Evolutionary conservation across 768 basidiomycete species (phyloP).

Genomic region (Gautieria morchelliformis): DNA sequence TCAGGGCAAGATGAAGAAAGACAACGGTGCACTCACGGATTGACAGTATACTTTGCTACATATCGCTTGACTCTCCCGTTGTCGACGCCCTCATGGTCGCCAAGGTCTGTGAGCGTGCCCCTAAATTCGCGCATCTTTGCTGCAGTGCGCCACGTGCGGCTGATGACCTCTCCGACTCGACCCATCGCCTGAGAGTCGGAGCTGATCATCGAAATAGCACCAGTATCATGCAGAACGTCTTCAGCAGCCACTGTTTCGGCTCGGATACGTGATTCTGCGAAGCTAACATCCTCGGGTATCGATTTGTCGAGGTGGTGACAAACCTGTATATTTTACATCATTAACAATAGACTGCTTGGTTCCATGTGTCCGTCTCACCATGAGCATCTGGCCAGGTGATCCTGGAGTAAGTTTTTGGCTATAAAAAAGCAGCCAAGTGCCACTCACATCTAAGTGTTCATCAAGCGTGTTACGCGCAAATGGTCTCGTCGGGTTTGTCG

Average conservation of each 20-base stretch:
- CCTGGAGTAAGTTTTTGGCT: background rate
- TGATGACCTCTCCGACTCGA: constrained; percentile 87
- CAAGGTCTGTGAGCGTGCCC: constrained; percentile 63
- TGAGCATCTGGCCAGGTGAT: constrained; percentile 67
- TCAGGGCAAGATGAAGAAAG: background rate
- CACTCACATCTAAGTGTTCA: constrained; percentile 87
- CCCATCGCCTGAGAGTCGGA: constrained; percentile 99
- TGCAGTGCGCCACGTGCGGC: constrained; percentile 93
- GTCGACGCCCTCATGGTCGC: constrained; percentile 62
- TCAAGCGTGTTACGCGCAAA: constrained; percentile 87
- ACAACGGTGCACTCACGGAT: constrained; percentile 57
- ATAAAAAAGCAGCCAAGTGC: background rate
- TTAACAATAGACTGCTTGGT: background rate
- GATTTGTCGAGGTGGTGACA: constrained; percentile 90
- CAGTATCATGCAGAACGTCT: constrained; percentile 85
- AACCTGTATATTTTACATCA: constrained; percentile 21
- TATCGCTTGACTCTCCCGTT: constrained; percentile 93
- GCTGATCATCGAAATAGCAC: constrained; percentile 94
- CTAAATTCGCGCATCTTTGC: constrained; percentile 81
- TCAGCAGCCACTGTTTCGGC: constrained; percentile 97
- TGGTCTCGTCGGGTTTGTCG: constrained; percentile 94
- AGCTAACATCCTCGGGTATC: constrained; percentile 90
- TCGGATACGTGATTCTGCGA: constrained; percentile 95
- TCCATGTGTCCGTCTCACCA: constrained; percentile 36
- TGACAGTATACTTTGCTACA: constrained; percentile 93